phyloP scores from a whole-genome alignment of 192 early-diverging fungal species.

The Helicostylum pulchrum region DNA sequence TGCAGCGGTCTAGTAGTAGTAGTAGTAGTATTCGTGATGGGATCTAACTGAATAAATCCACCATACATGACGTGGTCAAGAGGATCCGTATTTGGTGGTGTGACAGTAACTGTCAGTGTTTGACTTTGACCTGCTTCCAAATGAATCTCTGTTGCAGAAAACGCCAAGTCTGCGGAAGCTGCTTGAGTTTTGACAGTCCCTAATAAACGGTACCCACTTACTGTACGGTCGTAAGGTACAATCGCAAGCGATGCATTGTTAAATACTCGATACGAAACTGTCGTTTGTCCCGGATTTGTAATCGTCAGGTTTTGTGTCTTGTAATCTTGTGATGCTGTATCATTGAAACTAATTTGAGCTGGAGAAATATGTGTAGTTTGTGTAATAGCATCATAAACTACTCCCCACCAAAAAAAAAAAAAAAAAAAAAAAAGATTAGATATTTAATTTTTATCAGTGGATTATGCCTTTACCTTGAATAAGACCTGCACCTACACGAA shows the following conservation, averaged over 20 bases:
- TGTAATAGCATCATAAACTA: constrained; percentile 39
- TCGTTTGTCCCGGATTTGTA: constrained; percentile 37
- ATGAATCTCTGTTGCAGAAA: constrained; percentile 23
- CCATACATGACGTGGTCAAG: constrained; percentile 40
- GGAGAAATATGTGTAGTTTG: constrained; percentile 36
- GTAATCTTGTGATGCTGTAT: constrained; percentile 37
- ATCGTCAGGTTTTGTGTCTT: constrained; percentile 38
- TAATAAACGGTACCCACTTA: constrained; percentile 8
- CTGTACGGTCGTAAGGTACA: constrained; percentile 33
- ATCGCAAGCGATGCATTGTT: constrained; percentile 40
- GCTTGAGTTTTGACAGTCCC: constrained; percentile 8
- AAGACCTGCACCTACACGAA: constrained; percentile 55
- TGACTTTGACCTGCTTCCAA: constrained; percentile 21
- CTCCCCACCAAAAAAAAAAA: neutral
- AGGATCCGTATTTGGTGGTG: constrained; percentile 24
- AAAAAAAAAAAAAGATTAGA: neutral
- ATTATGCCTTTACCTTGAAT: constrained; percentile 43
- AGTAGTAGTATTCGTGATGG: constrained; percentile 16
- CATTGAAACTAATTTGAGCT: constrained; percentile 50
- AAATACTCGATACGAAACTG: constrained; percentile 37
- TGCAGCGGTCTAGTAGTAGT: constrained; percentile 16
- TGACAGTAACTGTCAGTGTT: constrained; percentile 23
- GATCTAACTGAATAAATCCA: constrained; percentile 41
- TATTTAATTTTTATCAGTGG: neutral
- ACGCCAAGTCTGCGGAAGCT: constrained; percentile 11